Evolutionary conservation across 495 filamentous ascomycete species (phyloP).

Genomic region (Massariosphaeria phaeospora): DNA sequence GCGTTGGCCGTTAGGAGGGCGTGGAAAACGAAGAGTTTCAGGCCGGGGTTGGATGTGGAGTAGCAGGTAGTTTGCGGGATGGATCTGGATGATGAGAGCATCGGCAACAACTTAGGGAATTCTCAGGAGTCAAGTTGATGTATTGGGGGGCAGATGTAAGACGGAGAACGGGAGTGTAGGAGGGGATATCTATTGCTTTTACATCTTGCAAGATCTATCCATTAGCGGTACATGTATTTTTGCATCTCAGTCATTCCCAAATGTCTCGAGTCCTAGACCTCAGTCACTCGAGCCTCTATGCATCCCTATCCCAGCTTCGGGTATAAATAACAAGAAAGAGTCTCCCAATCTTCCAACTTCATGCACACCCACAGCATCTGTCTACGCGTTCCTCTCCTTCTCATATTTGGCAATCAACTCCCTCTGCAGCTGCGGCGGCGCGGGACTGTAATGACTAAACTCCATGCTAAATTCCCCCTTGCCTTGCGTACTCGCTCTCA

Average conservation of each 20-base stretch:
- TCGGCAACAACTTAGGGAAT: too few relatives aligned
- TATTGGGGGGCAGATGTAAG: neutral
- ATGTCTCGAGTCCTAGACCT: neutral
- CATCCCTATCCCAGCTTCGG: neutral
- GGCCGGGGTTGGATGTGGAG: slow-evolving; percentile 18
- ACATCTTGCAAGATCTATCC: too few relatives aligned
- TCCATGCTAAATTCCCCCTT: slow-evolving; percentile 99
- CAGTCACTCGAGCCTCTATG: neutral
- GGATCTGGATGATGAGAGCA: too few relatives aligned
- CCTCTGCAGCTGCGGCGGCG: slow-evolving; percentile 86
- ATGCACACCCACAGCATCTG: slow-evolving; percentile 23
- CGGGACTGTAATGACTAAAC: slow-evolving; percentile 88
- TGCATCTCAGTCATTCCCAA: neutral
- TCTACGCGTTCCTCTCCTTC: slow-evolving; percentile 74
- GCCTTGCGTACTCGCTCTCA: slow-evolving; percentile 92
- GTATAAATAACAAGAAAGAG: neutral
- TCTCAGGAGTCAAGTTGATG: neutral
- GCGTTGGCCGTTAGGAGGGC: slow-evolving; percentile 59
- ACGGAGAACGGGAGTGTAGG: neutral
- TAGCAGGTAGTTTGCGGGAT: neutral
- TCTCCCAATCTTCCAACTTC: neutral
- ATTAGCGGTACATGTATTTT: neutral
- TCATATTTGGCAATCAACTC: slow-evolving; percentile 84
- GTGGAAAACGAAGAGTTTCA: slow-evolving; percentile 49
- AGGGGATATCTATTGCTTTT: neutral